Base-by-base conservation (phyloP, 2,329 filamentous ascomycete species). In the Phialemoniopsis sp. region DNA sequence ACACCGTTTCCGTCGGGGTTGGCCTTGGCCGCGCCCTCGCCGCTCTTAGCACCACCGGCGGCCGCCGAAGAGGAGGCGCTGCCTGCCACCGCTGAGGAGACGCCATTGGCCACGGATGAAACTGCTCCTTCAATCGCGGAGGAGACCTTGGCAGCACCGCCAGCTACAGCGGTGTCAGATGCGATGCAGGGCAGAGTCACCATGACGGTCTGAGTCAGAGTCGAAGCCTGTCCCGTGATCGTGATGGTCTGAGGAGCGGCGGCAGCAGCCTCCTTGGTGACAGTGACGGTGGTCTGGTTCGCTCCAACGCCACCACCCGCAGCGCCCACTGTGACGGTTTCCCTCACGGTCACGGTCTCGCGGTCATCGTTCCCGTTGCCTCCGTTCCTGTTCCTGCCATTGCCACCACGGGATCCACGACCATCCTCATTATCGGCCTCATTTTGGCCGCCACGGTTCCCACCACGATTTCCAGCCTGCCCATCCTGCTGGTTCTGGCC, bases 321-420 rank as follows among this genome's bases (percentile, higher is more conserved):
- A 13, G 45, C 56, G 8, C 48, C 51, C n/a, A 62, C 56, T 10
- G 63, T 66, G 14, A 65, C 51, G 21, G 62, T 67, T 44, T 61
- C 51, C 34, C 46, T 51, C 2, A 58, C 37, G 12, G 2, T 59
- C 21, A 40, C 39, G 5, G 42, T 36, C 30, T 52, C 42, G 29
- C 39, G 48, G 34, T 48, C 41, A 16, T 42, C 43, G 10, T 46
- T 43, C 5, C 19, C 40, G 26, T 36, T 50, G 32, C 32, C 45
- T 34, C 38, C 29, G 36, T 51, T 44, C 31, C 41, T 45, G 19
- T 49, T 37, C 13, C 36, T 36, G 31, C 29, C 19, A 17, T 43
- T 43, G 13, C 41, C 44, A 8, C 42, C 39, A 28, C 32, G 35
- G 13, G 37, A 37, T 8, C 16, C 45, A 34, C 21, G 21, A 10